Conservation (phyloP, 345 rosid genomes). For the Syzygium grande region DNA sequence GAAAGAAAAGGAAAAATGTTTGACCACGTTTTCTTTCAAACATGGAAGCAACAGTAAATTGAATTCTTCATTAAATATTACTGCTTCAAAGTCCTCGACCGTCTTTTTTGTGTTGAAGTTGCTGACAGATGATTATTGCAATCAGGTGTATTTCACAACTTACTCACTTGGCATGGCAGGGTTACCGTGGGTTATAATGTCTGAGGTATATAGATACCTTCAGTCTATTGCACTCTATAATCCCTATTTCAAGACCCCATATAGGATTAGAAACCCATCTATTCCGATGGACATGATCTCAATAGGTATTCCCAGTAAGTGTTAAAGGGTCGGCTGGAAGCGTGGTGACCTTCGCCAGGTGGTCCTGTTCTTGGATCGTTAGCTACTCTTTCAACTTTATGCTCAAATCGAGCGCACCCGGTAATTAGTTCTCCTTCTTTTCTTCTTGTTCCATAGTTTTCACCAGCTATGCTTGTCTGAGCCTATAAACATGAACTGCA, state of each 20-base stretch:
- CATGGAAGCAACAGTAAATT: neutral
- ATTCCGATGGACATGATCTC: neutral
- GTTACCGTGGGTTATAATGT: constrained; percentile 21
- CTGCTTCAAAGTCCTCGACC: neutral
- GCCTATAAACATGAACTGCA: neutral
- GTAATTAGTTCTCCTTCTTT: neutral
- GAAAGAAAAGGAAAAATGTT: neutral
- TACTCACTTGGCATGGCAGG: neutral
- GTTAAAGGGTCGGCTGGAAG: constrained; percentile 54
- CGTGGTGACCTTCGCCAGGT: constrained; percentile 28
- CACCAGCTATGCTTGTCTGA: neutral
- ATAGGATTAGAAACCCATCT: neutral
- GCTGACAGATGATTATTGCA: neutral
- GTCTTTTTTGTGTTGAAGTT: neutral
- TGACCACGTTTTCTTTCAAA: neutral
- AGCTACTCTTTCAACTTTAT: constrained; percentile 29
- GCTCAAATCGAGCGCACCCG: constrained; percentile 45
- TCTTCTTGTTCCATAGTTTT: neutral
- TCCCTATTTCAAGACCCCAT: neutral
- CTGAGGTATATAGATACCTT: constrained; percentile 37
- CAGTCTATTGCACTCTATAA: neutral
- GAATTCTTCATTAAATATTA: neutral
- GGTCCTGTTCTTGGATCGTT: constrained; percentile 42
- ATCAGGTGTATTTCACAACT: constrained; percentile 22
- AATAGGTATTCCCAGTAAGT: neutral